Evolutionary conservation across 352 stramenopile species (phyloP), one percentile per base, ranked within the genome.

Genomic region (Phytophthora syringae): DNA sequence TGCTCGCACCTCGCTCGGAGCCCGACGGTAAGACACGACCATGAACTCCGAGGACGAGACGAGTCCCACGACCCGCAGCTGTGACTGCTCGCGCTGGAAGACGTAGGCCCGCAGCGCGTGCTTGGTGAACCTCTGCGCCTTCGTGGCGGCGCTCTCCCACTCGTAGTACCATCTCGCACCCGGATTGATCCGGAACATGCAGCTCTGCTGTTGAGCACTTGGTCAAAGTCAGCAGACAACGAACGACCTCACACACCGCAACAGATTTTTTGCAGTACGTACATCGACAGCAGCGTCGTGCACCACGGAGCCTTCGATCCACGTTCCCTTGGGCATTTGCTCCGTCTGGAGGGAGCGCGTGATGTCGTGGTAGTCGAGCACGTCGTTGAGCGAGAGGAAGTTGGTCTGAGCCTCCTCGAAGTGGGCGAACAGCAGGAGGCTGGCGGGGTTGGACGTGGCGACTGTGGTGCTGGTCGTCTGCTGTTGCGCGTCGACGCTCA

Each of bases 101-200:
- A 89, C 69, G 53, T 89, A 91, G 28, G 79, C 74, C 2, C 74
- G 67, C 24, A 91, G 71, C 27, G 85, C 75, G 58, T 89, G 82
- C 56, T 84, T 80, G 15, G 72, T 89, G 57, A 88, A 85, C 10
- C 82, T 74, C 48, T 88, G 80, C 2, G 75, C 74, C 56, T 88
- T 89, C 15, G 70, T 91, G 37, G 79, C 78, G 1, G 68, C 82
- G 50, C 79, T 89, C 42, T 87, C 82, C 80, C 82, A 91, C 30
- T 88, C 72, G 66, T 91, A 91, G 62, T 89, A 91, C 82, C 82
- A 91, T 16, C 79, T 63, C 16, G 77, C 79, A 16, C 72, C 62
- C 0, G 76, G 42, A 47, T 88, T 90, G 70, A 90, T 80, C 66
- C 84, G 57, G 54, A 83, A 89, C n/a, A 86, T 10, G 6, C 53